These are phyloP conservation scores for Aspergillus quadrilineatus DNA, from an alignment of 2,329 filamentous ascomycete genomes.

Conservation along the genomic window DNA sequence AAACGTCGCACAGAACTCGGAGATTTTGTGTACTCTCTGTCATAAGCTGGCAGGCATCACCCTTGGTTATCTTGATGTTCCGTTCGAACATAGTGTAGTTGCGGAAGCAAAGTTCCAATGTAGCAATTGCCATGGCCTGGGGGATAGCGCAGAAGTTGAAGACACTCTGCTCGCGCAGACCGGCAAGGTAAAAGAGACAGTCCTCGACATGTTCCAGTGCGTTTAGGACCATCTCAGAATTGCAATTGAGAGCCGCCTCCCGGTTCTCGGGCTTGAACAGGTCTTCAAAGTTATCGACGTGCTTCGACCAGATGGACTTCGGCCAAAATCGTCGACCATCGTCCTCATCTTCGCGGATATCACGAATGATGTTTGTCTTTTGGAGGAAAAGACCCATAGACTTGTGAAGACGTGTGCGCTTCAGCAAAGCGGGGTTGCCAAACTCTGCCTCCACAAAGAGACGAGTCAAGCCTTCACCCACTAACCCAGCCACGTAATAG, in stretches of 20 bases:
- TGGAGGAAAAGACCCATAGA: conserved; percentile 98
- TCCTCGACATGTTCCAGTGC: conserved; percentile 84
- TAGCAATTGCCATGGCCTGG: conserved; percentile 96
- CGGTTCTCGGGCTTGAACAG: conserved; percentile 79
- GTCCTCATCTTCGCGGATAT: conserved; percentile 83
- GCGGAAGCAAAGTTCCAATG: conserved; percentile 85
- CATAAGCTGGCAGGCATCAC: conserved; percentile 89
- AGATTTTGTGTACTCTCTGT: conserved; percentile 89
- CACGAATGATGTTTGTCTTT: conserved; percentile 98
- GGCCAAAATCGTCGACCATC: conserved; percentile 93
- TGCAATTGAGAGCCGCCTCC: conserved; percentile 76
- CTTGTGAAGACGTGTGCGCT: conserved; percentile 78
- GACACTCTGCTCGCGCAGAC: conserved; percentile 89
- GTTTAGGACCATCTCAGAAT: conserved; percentile 91
- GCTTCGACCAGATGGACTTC: conserved; percentile 93
- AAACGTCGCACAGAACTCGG: conserved; percentile 74
- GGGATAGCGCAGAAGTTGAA: conserved; percentile 99
- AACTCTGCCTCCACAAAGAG: conserved; percentile 85
- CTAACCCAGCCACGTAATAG: conserved; percentile 97
- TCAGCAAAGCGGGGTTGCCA: conserved; percentile 78
- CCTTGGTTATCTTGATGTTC: conserved; percentile 96
- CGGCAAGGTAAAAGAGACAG: conserved; percentile 96
- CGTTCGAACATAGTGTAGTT: conserved; percentile 82
- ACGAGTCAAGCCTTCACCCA: conserved; percentile 87
- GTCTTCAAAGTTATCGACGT: conserved; percentile 86